These are phyloP conservation scores for Thermothelomyces thermophilus DNA, from an alignment of 2,329 filamentous ascomycete species.

Conservation along the genomic window DNA sequence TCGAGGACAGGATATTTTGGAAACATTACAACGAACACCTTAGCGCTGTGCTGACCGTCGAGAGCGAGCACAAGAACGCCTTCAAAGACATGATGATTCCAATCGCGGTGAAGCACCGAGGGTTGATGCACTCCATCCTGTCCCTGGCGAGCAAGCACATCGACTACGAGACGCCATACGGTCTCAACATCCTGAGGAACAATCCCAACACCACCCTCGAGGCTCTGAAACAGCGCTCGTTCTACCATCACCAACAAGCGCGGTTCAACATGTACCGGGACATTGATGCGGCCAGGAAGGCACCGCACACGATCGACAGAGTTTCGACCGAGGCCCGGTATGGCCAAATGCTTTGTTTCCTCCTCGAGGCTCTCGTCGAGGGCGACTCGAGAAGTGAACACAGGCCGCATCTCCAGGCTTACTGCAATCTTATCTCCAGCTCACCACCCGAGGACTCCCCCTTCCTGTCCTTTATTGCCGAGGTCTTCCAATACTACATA, in stretches of 20 bases:
- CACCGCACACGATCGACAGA: constrained; percentile 34
- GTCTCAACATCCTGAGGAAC: constrained; percentile 44
- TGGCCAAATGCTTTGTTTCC: constrained; percentile 56
- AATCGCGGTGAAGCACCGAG: constrained; percentile 71
- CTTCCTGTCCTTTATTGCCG: constrained; percentile 58
- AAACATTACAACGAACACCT: constrained; percentile 76
- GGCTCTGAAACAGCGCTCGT: constrained; percentile 44
- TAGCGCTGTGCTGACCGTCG: constrained; percentile 74
- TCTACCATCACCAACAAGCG: constrained; percentile 50
- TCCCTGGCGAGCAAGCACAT: constrained; percentile 76
- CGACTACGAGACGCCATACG: constrained; percentile 52
- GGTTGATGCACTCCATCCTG: constrained; percentile 85
- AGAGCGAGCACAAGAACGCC: constrained; percentile 73
- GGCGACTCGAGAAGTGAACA: constrained; percentile 60
- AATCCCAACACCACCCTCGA: constrained; percentile 42
- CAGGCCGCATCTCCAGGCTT: constrained; percentile 70
- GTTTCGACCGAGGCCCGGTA: constrained; percentile 50
- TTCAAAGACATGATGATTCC: constrained; percentile 80
- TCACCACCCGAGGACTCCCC: constrained; percentile 57
- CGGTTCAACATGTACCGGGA: constrained; percentile 46
- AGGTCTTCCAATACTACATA: constrained; percentile 82
- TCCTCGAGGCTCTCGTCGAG: constrained; percentile 52
- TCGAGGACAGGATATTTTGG: constrained; percentile 72
- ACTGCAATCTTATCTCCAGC: constrained; percentile 62
- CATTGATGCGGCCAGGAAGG: constrained; percentile 43